Evolutionary conservation across 805 yeast genomes (phyloP).

Genomic region (Saturnispora diversa): DNA sequence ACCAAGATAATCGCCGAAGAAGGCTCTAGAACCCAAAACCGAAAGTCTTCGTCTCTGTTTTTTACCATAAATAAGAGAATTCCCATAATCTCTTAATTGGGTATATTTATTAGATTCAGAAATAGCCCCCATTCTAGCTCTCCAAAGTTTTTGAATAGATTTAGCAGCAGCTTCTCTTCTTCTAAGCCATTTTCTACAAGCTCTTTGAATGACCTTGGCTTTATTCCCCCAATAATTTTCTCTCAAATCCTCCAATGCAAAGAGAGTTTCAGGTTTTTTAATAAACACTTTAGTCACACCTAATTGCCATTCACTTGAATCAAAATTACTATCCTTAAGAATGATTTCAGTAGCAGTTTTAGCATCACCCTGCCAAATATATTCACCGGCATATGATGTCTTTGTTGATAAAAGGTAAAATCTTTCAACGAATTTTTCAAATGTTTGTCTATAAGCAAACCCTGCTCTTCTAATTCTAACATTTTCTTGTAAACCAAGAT

Average conservation of each 20-base stretch:
- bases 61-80: slow-evolving; percentile 55
- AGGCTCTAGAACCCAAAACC: slow-evolving; percentile 78
- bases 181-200: slow-evolving; percentile 80
- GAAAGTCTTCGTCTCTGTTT: slow-evolving; percentile 90
- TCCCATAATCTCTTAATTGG: slow-evolving; percentile 80
- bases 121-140: slow-evolving; percentile 62
- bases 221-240: slow-evolving; percentile 96
- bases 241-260: slow-evolving; percentile 91
- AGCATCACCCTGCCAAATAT: slow-evolving; percentile 51
- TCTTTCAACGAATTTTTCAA: slow-evolving; percentile 91
- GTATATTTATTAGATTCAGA: slow-evolving; percentile 51
- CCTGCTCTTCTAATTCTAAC: slow-evolving; percentile 98
- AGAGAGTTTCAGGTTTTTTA: slow-evolving; percentile 93
- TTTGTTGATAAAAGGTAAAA: slow-evolving; percentile 79
- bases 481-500: slow-evolving; percentile 91
- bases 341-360: slow-evolving; percentile 45
- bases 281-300: slow-evolving; percentile 91
- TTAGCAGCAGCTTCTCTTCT: slow-evolving; percentile 82
- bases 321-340: slow-evolving; percentile 53
- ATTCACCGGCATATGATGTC: slow-evolving; percentile 86
- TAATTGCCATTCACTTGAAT: slow-evolving; percentile 74
- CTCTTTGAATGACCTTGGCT: slow-evolving; percentile 96
- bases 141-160: slow-evolving; percentile 73
- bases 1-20: slow-evolving; percentile 88
- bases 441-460: slow-evolving; percentile 94